These are phyloP conservation scores for Cladorrhinum sp. DNA, from an alignment of 2,329 filamentous ascomycete genomes.

Conservation along the genomic window DNA sequence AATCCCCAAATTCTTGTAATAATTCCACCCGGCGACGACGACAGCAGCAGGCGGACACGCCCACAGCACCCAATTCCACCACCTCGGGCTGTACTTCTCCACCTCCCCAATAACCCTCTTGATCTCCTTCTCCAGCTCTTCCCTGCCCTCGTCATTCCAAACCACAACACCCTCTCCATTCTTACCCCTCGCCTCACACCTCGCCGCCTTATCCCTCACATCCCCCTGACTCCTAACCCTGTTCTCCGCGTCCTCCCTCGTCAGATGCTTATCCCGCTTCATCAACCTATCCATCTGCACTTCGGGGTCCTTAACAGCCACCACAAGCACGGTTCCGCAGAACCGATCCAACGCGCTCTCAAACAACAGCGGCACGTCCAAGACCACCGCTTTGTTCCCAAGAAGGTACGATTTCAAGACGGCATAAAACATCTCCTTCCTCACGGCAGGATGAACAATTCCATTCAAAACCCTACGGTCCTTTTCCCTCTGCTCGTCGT, in stretches of 20 bases:
- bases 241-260: slow-evolving; percentile 81
- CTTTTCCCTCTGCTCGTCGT: slow-evolving; percentile 62
- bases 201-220: slow-evolving; percentile 75
- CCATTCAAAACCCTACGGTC: slow-evolving; percentile 78
- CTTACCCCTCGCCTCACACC: slow-evolving; percentile 62
- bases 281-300: slow-evolving; percentile 79
- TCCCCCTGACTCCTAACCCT: slow-evolving; percentile 83
- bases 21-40: slow-evolving; percentile 64
- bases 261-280: slow-evolving; percentile 73
- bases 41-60: slow-evolving; percentile 73
- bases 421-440: slow-evolving; percentile 73
- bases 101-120: slow-evolving; percentile 63
- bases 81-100: slow-evolving; percentile 61
- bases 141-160: slow-evolving; percentile 80
- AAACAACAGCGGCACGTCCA: slow-evolving; percentile 90
- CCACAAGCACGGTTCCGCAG: slow-evolving; percentile 82
- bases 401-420: slow-evolving; percentile 70
- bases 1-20: slow-evolving; percentile 67
- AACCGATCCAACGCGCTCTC: slow-evolving; percentile 82
- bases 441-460: slow-evolving; percentile 90
- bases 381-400: slow-evolving; percentile 83
- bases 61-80: slow-evolving; percentile 77
- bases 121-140: slow-evolving; percentile 66
- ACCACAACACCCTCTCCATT: slow-evolving; percentile 70
- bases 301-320: slow-evolving; percentile 74